Evolutionary conservation across 345 rosid genomes (phyloP), one percentile per base, ranked within the genome.

Genomic region (Excoecaria cochinchinensis): DNA sequence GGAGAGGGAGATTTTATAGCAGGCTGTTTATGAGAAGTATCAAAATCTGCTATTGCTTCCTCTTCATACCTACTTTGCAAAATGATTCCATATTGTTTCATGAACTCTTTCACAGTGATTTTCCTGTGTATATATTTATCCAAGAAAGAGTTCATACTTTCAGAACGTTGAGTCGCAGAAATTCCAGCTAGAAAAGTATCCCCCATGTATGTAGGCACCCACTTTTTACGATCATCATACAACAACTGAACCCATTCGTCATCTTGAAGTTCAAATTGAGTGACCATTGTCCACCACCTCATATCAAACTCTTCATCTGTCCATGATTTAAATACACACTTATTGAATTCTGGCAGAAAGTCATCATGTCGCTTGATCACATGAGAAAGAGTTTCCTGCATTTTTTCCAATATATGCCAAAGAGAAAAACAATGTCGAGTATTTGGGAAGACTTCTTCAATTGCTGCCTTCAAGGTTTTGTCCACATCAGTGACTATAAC

Each of bases 231-330:
- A 79, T 86, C 90, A 66, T 90, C 94, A 70, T 86, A 86, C 77
- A 90, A 72, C 8, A 79, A 74, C 15, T 83, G 86, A 86, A 88
- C 50, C 87, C 88, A 83, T 22, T 82, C 87, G 79, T 90, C 84
- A 46, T 84, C 90, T 70, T 80, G 82, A 25, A 90, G 90, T 44
- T 83, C 92, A 76, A 87, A 90, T 59, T 81, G 82, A 75, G 78
- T 85, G 76, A 87, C 82, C 83, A 90, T 83, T 87, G 88, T 88
- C 88, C 81, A 85, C 94, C 94, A 90, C 59, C 90, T 86, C 85
- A 81, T 80, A 73, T 75, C 82, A 69, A 90, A 88, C 64, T 85
- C 83, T 25, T 83, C 89, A 39, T 81, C 78, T 11, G 86, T 83
- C 94, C 94, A 90, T 8, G 94, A 90, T 25, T 83, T 88, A 74